phyloP scores from a whole-genome alignment of 1,284 basidiomycete species.

The Malassezia restricta region DNA sequence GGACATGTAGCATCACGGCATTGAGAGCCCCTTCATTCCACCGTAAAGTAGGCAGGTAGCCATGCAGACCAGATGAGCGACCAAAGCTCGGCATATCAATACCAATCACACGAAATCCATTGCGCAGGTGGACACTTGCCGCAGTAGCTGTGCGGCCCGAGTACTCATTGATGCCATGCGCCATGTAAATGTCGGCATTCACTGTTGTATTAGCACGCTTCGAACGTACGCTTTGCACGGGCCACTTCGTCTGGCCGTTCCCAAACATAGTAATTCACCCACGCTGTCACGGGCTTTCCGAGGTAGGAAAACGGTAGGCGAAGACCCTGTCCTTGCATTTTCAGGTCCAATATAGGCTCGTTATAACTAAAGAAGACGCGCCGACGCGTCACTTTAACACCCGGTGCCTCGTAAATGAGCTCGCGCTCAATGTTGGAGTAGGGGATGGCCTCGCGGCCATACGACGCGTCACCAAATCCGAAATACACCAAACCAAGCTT shows the following conservation, averaged over 20 bases:
- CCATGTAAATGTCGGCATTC: constrained; percentile 31
- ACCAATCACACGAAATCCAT: constrained; percentile 50
- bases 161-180: constrained; percentile 43
- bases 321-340: constrained; percentile 14
- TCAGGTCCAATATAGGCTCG: constrained; percentile 20
- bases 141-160: constrained; percentile 40
- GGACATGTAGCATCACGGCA: constrained; percentile 49
- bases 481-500: constrained; percentile 24
- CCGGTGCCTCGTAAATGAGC: constrained; percentile 38
- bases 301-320: background rate
- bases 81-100: constrained; percentile 51
- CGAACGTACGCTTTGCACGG: constrained; percentile 15
- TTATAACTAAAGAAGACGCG: constrained; percentile 21
- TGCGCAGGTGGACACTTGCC: constrained; percentile 47
- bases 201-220: constrained; percentile 7
- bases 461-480: constrained; percentile 37
- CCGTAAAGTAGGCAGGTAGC: constrained; percentile 48
- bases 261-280: constrained; percentile 39
- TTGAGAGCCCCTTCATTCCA: constrained; percentile 49
- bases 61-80: constrained; percentile 47
- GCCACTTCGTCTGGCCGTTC: constrained; percentile 20
- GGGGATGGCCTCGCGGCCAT: constrained; percentile 29
- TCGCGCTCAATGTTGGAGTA: constrained; percentile 25
- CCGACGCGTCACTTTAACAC: constrained; percentile 26
- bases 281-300: constrained; percentile 17